Percentiles rank a stretch among this genome's conserved stretches.
Evolutionary conservation across 1,139 yeast species (phyloP).

Genomic region (Saccharomyces uvarum): DNA sequence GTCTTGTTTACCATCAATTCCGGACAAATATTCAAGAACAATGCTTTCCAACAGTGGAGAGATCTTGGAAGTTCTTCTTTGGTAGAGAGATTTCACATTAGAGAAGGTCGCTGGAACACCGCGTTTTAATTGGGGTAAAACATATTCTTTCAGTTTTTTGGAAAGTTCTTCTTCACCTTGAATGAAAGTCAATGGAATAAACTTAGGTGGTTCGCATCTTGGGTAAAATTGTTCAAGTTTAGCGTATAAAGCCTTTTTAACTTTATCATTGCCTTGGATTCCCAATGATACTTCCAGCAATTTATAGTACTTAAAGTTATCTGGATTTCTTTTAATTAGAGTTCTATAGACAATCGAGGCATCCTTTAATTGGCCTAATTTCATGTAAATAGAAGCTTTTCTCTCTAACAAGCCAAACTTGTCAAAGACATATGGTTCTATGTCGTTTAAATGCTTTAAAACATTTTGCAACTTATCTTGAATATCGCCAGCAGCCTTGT

Average conservation of each 20-base stretch:
- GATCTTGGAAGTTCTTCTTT: constrained; percentile 31
- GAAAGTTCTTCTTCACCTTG: constrained; percentile 47
- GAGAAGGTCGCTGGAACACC: constrained; percentile 91
- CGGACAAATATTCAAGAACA: constrained; percentile 43
- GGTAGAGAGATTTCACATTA: constrained; percentile 74
- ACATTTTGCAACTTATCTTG: constrained; percentile 46
- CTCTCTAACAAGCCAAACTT: constrained; percentile 56
- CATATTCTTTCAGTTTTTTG: constrained; percentile 42
- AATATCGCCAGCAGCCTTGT: constrained; percentile 50
- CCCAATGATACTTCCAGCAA: constrained; percentile 59
- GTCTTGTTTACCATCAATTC: constrained; percentile 26
- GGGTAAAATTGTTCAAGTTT: constrained; percentile 69
- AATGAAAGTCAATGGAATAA: constrained; percentile 69
- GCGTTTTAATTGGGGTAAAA: constrained; percentile 54
- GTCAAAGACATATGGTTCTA: constrained; percentile 53
- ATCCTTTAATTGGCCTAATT: constrained; percentile 42
- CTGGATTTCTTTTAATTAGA: constrained; percentile 80
- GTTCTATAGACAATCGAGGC: constrained; percentile 65
- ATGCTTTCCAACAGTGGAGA: constrained; percentile 43
- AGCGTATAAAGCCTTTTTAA: constrained; percentile 52
- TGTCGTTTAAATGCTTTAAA: constrained; percentile 49
- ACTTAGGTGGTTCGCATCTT: constrained; percentile 70
- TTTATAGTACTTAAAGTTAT: constrained; percentile 57
- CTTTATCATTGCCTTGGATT: constrained; percentile 34
- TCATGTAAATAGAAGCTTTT: constrained; percentile 52